Evolutionary conservation across 306 rosid genomes (phyloP), one percentile per base, ranked within the genome.

Genomic region (Pachyrhizus erosus): DNA sequence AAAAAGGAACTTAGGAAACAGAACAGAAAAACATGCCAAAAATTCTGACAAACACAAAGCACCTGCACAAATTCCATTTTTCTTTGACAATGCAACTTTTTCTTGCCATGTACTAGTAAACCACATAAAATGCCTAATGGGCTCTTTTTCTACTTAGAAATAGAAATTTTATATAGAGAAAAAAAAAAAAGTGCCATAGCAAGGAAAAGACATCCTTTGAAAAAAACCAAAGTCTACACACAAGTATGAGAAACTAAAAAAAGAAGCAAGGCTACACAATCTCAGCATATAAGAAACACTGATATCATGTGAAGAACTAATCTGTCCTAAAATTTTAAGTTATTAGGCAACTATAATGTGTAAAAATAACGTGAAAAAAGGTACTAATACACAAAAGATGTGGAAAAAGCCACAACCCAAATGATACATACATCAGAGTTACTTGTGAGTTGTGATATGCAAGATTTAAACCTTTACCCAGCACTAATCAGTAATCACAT

Each of bases 391-490:
- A 61, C 80, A 9, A 51, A 54, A n/a, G n/a, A 39, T 23, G 69
- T 29, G 68, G 66, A 26, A 17, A 34, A 37, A 9, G 29, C 27
- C 52, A 48, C 24, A 66, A 34, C 54, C 39, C 26, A 27, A 27
- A 24, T 48, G 5, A 21, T 17, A 66, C 31, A 27, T 27, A 27
- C 31, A 54, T 52, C 60, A 52, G 60, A 52, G 26, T 52, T 18
- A 52, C 60, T 7, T 15, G 26, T 14, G 31, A 48, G 34, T 42
- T 21, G 31, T 42, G 20, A 40, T 51, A 12, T 18, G 26, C 37
- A 33, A n/a, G 33, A 29, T 77, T 76, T 77, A 27, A 62, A 60
- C 20, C 34, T 61, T 62, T 77, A 45, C 48, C 31, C 26, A 33
- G 23, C 31, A 61, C 80, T 27, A 27, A 27, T 27, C 31, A 27